Evolutionary conservation across 768 basidiomycete genomes (phyloP), one percentile per base, ranked within the genome.

Genomic region (Kondoa malvinella): DNA sequence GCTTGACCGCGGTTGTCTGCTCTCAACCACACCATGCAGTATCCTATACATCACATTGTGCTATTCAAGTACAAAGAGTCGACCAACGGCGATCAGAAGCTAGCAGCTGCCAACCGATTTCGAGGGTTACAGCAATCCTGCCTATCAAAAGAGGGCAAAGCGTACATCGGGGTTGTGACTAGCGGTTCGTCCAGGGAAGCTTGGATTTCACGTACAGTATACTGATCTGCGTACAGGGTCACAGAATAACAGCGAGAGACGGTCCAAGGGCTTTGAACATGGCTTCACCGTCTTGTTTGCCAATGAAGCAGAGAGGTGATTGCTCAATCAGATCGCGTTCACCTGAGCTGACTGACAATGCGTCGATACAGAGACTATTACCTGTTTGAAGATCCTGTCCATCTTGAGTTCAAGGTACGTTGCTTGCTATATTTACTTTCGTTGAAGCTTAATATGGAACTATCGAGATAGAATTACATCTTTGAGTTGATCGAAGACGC

Each of bases 11-110:
- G 14, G 50, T 25, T 14, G 14, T 14, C 25, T 56, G 25, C 50
- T 14, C 50, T 56, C 14, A 14, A 56, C 50, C 50, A 14, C 50
- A 14, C n/a, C 30, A 59, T 21, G n/a, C n/a, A 17, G 61, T 32
- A 27, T 12, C 14, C 30, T 8, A 34, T 63, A 4, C 12, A 29
- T 29, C 61, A 63, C 61, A 27, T 63, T 21, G 61, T 63, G 61
- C 61, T 63, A 16, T 63, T 63, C 61, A 63, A 27, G 27, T 31
- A 31, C 12, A 63, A 60, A 63, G 61, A 63, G 3, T 27, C 29
- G 12, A 34, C 32, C 27, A 31, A 14, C 58, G 58, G 27, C 14
- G 58, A 59, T 59, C 14, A 25, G 21, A 31, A 31, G 25, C 27
- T 50, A 21, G 58, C 4, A 25, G 58, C 30, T 14, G 25, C 21